Evolutionary conservation across 1,284 basidiomycete genomes (phyloP), one percentile per base, ranked within the genome.

Genomic region (Psilocybe mexicana): DNA sequence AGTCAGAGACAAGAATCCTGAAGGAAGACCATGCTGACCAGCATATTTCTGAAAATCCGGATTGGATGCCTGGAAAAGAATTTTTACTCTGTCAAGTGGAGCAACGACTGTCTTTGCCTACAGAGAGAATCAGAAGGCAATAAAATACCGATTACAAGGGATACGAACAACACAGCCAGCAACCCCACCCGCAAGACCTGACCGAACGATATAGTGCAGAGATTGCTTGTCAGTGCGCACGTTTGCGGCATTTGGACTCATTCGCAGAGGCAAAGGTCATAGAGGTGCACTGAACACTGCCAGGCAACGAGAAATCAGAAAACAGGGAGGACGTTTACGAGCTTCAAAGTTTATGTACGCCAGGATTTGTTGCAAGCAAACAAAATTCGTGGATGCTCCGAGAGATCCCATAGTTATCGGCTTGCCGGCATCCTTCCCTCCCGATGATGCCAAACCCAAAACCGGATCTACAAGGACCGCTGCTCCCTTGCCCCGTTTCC

Each of bases 21-120:
- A 25, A 11, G 25, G 3, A 54, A 12, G 14, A 60, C 14, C 38
- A 42, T 14, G 65, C 79, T 52, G 64, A 91, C 95, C 96, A 61
- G 94, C 86, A 77, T 96, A 99, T 74, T 96, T 92, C 70, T 86
- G 84, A 70, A 93, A 99, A 62, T 98, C 96, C 1, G 93, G 92
- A 72, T 97, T 97, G 7, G 93, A 94, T 0, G 97, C 94, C 73
- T 99, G 97, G 71, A 99, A 98, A 54, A 99, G 85, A 67, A 99
- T 99, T 80, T 99, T 99, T 69, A 99, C 96, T 66, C 97, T 83
- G 72, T 99, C 97, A 28, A 99, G 83, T 1, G 97, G 97, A 24
- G 97, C 97, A 55, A 99, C 95, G 23, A 92, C 90, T 6, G 97
- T 96, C 76, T 99, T 99, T 50, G 96, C 96, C 93, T 96, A 62